Conservation (phyloP, 805 yeast genomes). For the Kluyveromyces lactis region DNA sequence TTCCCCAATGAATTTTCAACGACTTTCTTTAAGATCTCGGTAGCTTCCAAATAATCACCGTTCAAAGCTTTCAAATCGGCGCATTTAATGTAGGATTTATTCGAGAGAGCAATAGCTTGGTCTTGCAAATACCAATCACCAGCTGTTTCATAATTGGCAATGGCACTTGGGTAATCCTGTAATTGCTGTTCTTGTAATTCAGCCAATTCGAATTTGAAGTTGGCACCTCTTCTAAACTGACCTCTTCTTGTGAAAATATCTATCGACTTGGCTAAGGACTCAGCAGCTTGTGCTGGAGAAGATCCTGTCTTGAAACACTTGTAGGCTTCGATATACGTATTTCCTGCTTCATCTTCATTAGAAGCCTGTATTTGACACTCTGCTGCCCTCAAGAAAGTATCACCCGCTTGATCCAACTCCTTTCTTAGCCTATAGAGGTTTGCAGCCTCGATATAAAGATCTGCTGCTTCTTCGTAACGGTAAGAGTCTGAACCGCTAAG, state of each 20-base stretch:
- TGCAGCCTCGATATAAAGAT: slow-evolving; percentile 87
- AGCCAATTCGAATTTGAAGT: slow-evolving; percentile 85
- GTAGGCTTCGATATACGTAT: slow-evolving; percentile 81
- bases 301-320: slow-evolving; percentile 72
- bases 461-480: slow-evolving; percentile 86
- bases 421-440: slow-evolving; percentile 73
- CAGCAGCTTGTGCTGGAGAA: slow-evolving; percentile 63
- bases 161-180: slow-evolving; percentile 59
- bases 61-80: slow-evolving; percentile 80
- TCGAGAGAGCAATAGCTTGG: slow-evolving; percentile 83
- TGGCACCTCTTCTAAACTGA: slow-evolving; percentile 94
- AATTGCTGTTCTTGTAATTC: slow-evolving; percentile 73
- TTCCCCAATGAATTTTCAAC: slow-evolving; percentile 70
- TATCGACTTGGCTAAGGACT: slow-evolving; percentile 68
- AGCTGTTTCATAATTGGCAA: slow-evolving; percentile 77
- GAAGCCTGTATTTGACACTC: slow-evolving; percentile 65
- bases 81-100: slow-evolving; percentile 78
- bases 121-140: slow-evolving; percentile 95
- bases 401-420: slow-evolving; percentile 68
- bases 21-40: slow-evolving; percentile 66
- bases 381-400: slow-evolving; percentile 80
- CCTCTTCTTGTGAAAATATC: slow-evolving; percentile 82
- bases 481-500: slow-evolving; percentile 56
- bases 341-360: slow-evolving; percentile 85
- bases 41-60: slow-evolving; percentile 69